Percentiles rank a stretch among this genome's conserved stretches.
Evolutionary conservation across 805 yeast genomes (phyloP).

Genomic region (Metschnikowia cubensis): DNA sequence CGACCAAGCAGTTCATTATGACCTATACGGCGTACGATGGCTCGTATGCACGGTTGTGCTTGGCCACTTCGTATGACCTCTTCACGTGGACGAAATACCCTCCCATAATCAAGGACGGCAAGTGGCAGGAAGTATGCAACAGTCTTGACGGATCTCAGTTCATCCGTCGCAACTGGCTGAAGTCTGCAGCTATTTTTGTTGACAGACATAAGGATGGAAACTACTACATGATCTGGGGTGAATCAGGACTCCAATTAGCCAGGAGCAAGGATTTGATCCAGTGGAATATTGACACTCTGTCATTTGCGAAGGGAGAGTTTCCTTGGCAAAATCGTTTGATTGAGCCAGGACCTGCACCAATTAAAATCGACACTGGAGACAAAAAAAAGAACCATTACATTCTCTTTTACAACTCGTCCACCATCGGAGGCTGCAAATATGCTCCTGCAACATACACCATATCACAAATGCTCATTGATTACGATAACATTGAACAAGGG

Average conservation of each 20-base stretch:
- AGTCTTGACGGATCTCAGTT: conserved; percentile 21
- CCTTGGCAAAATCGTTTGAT: conserved; percentile 34
- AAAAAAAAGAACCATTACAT: conserved; percentile 29
- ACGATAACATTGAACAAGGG: conserved; percentile 30
- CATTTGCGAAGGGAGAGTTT: conserved; percentile 27
- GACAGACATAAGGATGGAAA: conserved; percentile 30
- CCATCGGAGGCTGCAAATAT: conserved; percentile 33
- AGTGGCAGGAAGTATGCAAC: conserved; percentile 33
- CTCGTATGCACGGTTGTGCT: conserved; percentile 33
- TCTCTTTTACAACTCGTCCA: conserved; percentile 37
- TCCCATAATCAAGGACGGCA: conserved; percentile 25
- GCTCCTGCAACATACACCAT: conserved; percentile 31
- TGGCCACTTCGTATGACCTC: conserved; percentile 35
- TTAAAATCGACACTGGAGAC: conserved; percentile 24
- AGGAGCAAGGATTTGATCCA: conserved; percentile 30
- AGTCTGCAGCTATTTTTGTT: conserved; percentile 38
- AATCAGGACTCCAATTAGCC: conserved; percentile 36
- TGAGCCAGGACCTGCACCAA: conserved; percentile 43
- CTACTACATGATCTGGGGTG: conserved; percentile 45
- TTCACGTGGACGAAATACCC: conserved; percentile 38
- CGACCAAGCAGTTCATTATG: conserved; percentile 30
- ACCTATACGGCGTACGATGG: conserved; percentile 41
- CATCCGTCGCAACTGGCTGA: conserved; percentile 37
- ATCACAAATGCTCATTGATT: conserved; percentile 40
- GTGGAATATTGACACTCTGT: conserved; percentile 27